Percentiles rank a stretch among this genome's conserved stretches.
Evolutionary conservation across 1,284 basidiomycete genomes (phyloP).

Genomic region (Tilletia setariae): DNA sequence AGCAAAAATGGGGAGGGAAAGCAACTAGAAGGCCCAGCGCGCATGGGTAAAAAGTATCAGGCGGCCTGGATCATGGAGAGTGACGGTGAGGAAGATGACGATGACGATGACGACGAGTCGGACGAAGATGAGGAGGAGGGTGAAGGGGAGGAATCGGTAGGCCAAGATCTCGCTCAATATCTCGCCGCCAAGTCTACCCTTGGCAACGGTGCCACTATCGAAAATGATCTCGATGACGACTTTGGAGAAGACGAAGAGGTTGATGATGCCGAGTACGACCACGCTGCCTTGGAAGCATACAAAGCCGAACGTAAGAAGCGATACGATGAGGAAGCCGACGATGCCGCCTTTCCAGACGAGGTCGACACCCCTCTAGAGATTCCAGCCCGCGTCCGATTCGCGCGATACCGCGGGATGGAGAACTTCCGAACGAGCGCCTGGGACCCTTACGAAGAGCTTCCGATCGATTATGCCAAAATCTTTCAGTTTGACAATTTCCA

Average conservation of each 20-base stretch:
- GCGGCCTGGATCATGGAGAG: slow-evolving; percentile 52
- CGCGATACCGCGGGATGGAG: slow-evolving; percentile 83
- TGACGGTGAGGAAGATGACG: slow-evolving; percentile 49
- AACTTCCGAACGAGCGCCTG: slow-evolving; percentile 92
- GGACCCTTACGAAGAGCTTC: slow-evolving; percentile 96
- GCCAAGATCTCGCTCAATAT: slow-evolving; percentile 21
- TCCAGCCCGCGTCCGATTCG: slow-evolving; percentile 81
- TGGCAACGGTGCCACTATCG: slow-evolving; percentile 47
- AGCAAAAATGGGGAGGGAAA: slow-evolving; percentile 49
- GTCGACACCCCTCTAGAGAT: slow-evolving; percentile 90
- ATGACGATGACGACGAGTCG: slow-evolving; percentile 71
- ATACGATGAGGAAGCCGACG: slow-evolving; percentile 66
- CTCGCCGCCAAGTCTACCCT: slow-evolving; percentile 4
- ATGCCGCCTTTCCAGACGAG: slow-evolving; percentile 88
- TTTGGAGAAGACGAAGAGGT: slow-evolving; percentile 51
- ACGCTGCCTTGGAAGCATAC: slow-evolving; percentile 59
- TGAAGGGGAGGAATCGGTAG: slow-evolving; percentile 55
- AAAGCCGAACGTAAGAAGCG: slow-evolving; percentile 77
- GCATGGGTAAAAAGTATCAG: slow-evolving; percentile 33
- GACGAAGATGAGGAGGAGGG: slow-evolving; percentile 79
- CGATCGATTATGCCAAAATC: slow-evolving; percentile 86
- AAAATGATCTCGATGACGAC: slow-evolving; percentile 62
- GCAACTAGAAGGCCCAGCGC: slow-evolving; percentile 55
- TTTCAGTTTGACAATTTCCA: slow-evolving; percentile 97
- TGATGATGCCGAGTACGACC: slow-evolving; percentile 18